Percentiles rank a stretch among this genome's conserved stretches.
Evolutionary conservation across 768 basidiomycete genomes (phyloP).

Genomic region (Crucibulum laeve): DNA sequence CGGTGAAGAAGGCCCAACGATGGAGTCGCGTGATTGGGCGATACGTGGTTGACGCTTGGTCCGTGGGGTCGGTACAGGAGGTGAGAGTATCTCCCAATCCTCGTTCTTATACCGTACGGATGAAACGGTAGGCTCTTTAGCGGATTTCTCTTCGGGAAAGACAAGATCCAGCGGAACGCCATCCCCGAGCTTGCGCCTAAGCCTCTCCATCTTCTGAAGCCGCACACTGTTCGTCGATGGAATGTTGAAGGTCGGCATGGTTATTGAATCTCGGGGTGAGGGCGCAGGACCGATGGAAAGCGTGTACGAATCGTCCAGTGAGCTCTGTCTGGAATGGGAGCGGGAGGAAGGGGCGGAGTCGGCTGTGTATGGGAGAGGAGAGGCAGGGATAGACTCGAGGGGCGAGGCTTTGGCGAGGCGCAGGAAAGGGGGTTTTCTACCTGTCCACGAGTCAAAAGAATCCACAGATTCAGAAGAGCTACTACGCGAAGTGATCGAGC

Average conservation of each 20-base stretch:
- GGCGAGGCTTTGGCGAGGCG: constrained; percentile 7
- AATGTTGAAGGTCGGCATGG: constrained; percentile 31
- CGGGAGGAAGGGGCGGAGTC: constrained; percentile 8
- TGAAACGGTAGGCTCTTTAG: no score
- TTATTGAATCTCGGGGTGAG: constrained; percentile 20
- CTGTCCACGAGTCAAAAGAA: constrained; percentile 7
- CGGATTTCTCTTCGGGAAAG: no score
- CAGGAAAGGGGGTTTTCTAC: constrained; percentile 11
- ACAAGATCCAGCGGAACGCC: constrained; percentile 59
- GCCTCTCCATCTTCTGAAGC: constrained; percentile 58
- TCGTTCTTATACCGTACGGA: no score
- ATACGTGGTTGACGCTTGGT: no score
- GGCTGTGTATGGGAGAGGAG: constrained; percentile 13
- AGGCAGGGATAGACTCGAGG: constrained; percentile 25
- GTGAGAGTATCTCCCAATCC: no score
- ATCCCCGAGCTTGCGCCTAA: constrained; percentile 59
- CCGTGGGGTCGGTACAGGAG: no score
- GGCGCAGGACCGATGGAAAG: constrained; percentile 4
- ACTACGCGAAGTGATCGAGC: constrained; percentile 16
- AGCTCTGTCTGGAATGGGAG: background rate
- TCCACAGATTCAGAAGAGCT: constrained; percentile 8
- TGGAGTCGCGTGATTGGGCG: no score
- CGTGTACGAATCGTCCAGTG: background rate
- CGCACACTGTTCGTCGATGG: constrained; percentile 36
- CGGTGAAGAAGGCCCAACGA: no score